phyloP scores from a whole-genome alignment of 495 filamentous ascomycete genomes.

The Amphirosellinia nigrospora region DNA sequence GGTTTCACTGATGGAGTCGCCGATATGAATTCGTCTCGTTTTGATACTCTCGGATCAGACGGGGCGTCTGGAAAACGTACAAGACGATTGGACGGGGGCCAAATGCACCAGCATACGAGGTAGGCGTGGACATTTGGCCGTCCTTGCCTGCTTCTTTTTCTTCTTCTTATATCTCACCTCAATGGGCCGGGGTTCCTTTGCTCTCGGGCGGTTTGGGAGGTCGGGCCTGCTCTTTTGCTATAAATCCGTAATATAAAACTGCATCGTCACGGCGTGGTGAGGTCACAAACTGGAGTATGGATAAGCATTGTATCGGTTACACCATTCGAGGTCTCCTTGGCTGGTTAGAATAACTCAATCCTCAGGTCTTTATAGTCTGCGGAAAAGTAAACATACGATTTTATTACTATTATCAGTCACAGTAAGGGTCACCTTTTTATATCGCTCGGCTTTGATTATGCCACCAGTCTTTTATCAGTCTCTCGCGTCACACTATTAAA shows the following conservation, averaged over 20 bases:
- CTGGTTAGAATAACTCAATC: slow-evolving; percentile 12
- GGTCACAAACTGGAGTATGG: slow-evolving; percentile 16
- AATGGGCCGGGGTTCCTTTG: neutral
- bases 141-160: neutral
- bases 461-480: neutral
- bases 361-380: slow-evolving; percentile 5
- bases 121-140: slow-evolving; percentile 36
- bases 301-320: neutral
- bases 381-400: neutral
- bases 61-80: slow-evolving; percentile 57
- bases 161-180: neutral
- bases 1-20: slow-evolving; percentile 64
- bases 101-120: slow-evolving; percentile 34
- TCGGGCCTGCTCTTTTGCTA: neutral
- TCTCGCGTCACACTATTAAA: neutral
- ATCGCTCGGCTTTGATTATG: neutral
- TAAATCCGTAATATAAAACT: slow-evolving; percentile 11
- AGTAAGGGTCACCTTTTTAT: neutral
- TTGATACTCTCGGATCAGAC: slow-evolving; percentile 67
- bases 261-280: slow-evolving; percentile 9
- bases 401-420: neutral
- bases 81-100: slow-evolving; percentile 57
- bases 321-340: neutral
- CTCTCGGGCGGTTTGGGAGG: neutral
- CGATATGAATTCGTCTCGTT: slow-evolving; percentile 65